Percentiles rank a stretch among this genome's conserved stretches.
phyloP scores from a whole-genome alignment of 2,329 filamentous ascomycete species.

The Sporothrix variecibatus region DNA sequence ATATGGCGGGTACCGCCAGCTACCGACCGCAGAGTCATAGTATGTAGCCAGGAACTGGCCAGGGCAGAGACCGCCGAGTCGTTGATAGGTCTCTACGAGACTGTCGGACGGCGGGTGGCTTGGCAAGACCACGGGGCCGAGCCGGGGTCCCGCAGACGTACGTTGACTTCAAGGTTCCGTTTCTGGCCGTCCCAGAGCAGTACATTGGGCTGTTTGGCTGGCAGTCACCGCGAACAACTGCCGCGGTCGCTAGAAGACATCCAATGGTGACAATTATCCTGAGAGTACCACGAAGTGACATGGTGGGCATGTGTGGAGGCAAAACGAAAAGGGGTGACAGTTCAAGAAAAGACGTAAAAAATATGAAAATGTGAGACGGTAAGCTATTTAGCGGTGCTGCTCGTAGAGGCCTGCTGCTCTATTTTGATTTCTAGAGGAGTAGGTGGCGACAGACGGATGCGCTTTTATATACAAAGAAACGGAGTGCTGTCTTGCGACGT shows the following conservation, averaged over 20 bases:
- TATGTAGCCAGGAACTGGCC: slow-evolving; percentile 44
- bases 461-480: not conserved
- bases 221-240: not conserved
- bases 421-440: not conserved
- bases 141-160: slow-evolving; percentile 44
- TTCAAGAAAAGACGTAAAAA: not conserved
- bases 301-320: not conserved
- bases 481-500: not conserved
- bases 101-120: slow-evolving; percentile 38
- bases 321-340: not conserved
- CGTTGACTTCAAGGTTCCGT: slow-evolving; percentile 30
- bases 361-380: not conserved
- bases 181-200: slow-evolving; percentile 40
- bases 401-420: not conserved
- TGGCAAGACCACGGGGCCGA: slow-evolving; percentile 42
- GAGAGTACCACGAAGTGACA: not conserved
- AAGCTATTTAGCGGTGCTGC: not conserved
- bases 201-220: slow-evolving; percentile 27
- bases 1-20: slow-evolving; percentile 43
- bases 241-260: not conserved
- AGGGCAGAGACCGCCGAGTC: slow-evolving; percentile 45
- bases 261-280: not conserved
- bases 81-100: slow-evolving; percentile 37
- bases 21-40: slow-evolving; percentile 34
- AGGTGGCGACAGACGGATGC: not conserved